Base-by-base conservation (phyloP, 2,329 filamentous ascomycete genomes). In the Penicillium sp. region DNA sequence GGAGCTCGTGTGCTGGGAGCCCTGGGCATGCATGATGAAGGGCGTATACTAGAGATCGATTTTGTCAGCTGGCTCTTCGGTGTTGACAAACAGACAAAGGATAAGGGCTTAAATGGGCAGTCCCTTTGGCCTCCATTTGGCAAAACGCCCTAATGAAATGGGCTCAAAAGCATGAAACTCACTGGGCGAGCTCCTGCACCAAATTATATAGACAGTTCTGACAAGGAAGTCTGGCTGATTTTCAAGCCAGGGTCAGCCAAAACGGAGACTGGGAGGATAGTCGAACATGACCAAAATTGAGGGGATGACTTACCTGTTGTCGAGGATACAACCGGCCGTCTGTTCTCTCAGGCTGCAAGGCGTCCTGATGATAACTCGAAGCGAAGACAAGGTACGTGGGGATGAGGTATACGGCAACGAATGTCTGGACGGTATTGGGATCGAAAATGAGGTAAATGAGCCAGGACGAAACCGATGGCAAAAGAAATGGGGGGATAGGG, bases 21-120 rank as follows among this genome's bases (percentile, higher is more conserved):
- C 45, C 43, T 71, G 69, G 36, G 56, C 43, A 54, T 66, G 66
- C 68, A 72, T 72, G 21, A 39, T 57, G 52, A 23, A 16, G 23
- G 13, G 46, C 16, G 29, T 34, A 43, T 39, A 27, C 58, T 58
- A 29, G 10, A 52, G 3, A 29, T 27, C 9, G 3, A 31, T 8
- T 29, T 33, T 23, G 43, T 56, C 25, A 56, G 54, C 49, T 15
- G 4, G 15, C 13, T 33, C 13, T 23, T 27, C n/a, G 8, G 5
- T 4, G 0, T 13, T 48, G 10, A 3, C 13, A 16, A 8, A 36
- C 13, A 47, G 2, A 19, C 19, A 33, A 33, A 16, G 9, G 5
- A 13, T 2, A n/a, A n/a, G 9, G 25, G 25, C 48, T 11, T 31
- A 4, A n/a, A n/a, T n/a, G 36, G 19, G 8, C 9, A 9, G 16